Base-by-base conservation (phyloP, 2,329 filamentous ascomycete genomes). In the Dactylellina cionopaga region DNA sequence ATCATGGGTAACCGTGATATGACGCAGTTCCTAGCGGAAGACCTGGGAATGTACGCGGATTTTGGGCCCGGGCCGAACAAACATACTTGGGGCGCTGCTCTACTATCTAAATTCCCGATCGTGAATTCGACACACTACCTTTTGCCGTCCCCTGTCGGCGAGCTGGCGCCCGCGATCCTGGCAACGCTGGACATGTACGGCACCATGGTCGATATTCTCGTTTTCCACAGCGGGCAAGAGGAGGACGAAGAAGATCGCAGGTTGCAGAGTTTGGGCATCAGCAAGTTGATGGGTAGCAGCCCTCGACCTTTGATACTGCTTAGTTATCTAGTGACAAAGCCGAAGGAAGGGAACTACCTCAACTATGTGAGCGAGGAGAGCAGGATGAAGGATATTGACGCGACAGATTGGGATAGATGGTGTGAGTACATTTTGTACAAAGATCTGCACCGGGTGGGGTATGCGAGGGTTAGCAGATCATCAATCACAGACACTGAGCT, bases 1-100 rank as follows among this genome's bases (percentile, higher is more conserved):
- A 99, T 99, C 83, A 99, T 98, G 95, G 95, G 95, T 78, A 99
- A 98, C 82, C 90, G 95, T 76, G 95, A 99, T 80, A 90, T 92
- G 6, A 97, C 95, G 0, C 95, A 98, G 79, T 96, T 92, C 81
- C 86, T 99, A 6, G 93, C 95, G 17, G 94, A 98, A 80, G 93
- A 99, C 76, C 86, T 99, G 9, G 95, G 95, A 77, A 99, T 99
- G 95, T 99, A 97, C 79, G 93, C 96, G 52, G 95, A 99, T 82
- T 97, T 92, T 78, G 95, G 95, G 62, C 95, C 95, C 27, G 95
- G 95, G 1, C 95, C 95, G 5, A 96, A 99, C 85, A 99, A 98
- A 83, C 95, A 99, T 83, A 99, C 95, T 0, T 99, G 95, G 95
- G 95, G 95, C 55, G 88, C 90, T 7, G 95, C 93, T 19, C 84